phyloP scores from a whole-genome alignment of 192 early-diverging fungal genomes.

The Gryganskiella cystojenkinii region DNA sequence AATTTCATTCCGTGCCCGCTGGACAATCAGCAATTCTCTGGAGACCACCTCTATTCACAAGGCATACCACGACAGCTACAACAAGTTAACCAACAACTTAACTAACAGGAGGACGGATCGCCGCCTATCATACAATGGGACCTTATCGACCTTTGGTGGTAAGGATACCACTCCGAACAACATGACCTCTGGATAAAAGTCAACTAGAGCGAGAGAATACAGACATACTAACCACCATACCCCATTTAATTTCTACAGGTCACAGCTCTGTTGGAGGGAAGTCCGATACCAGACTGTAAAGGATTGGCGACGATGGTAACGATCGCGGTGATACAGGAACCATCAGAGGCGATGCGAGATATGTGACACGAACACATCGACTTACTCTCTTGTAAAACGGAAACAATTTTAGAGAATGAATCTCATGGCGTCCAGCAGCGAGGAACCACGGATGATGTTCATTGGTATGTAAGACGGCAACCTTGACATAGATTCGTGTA shows the following conservation, averaged over 20 bases:
- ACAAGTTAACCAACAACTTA: too few species aligned
- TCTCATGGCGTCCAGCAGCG: slow-evolving; percentile 51
- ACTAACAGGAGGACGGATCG: too few species aligned
- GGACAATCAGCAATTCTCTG: too few species aligned
- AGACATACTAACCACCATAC: not conserved
- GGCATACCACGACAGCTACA: too few species aligned
- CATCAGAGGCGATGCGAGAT: too few species aligned
- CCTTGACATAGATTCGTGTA: too few species aligned
- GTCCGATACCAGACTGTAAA: slow-evolving; percentile 13
- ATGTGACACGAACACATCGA: too few species aligned
- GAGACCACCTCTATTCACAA: too few species aligned
- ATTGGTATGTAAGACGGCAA: slow-evolving; percentile 49
- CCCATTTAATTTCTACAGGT: slow-evolving; percentile 8
- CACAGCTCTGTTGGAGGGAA: slow-evolving; percentile 39
- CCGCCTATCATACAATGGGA: too few species aligned
- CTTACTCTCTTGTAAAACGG: too few species aligned
- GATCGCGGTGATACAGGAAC: not conserved
- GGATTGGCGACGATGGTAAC: slow-evolving; percentile 17
- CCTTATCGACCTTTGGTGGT: slow-evolving; percentile 35
- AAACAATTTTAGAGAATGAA: slow-evolving; percentile 55
- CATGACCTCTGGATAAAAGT: not conserved
- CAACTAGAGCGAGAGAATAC: not conserved
- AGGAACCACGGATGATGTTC: slow-evolving; percentile 48
- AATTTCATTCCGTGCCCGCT: too few species aligned
- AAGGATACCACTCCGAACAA: not conserved